Base-by-base conservation (phyloP, 768 basidiomycete species). In the Postia placenta region DNA sequence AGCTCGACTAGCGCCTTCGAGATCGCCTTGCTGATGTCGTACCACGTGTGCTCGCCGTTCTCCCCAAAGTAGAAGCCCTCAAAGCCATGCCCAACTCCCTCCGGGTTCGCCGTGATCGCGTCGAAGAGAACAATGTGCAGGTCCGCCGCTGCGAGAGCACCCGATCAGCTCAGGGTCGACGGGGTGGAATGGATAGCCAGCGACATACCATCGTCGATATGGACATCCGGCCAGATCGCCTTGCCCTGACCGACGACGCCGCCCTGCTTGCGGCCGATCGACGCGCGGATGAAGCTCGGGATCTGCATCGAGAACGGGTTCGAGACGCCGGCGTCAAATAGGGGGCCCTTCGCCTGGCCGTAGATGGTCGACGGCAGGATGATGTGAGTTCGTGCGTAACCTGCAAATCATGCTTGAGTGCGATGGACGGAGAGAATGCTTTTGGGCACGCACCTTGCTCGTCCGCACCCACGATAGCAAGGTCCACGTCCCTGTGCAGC, bases 221-320 rank as follows among this genome's bases (percentile, higher is more conserved):
- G 72, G 17, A 83, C 75, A 51, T 79, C 67, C 0, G 75, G 72
- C 83, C 81, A 86, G 5, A 79, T 38, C 46, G 83, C 81, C 56
- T 70, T 64, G 1, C 85, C 84, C 36, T 70, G 56, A 0, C 83
- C 81, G 3, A 85, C 66, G 56, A 79, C 64, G 11, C 79, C 80
- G 0, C 70, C 80, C 25, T 74, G 70, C 0, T 70, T 71, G 30
- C 83, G 69, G 52, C 58, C 64, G 36, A 83, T 56, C 20, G 72
- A 59, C 0, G 72, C 73, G 11, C 64, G 61, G 48, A 83, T 72
- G 3, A 80, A 58, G 0, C 28, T 20, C 2, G 79, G 81, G 24
- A 85, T 73, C 51, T 79, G 79, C 5, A 68, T 61, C 0, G 81
- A 84, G 45, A 73, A 67, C 1, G 67, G 58, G 53, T 85, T 80